Evolutionary conservation across 2,329 filamentous ascomycete genomes (phyloP).

Genomic region (Tolypocladium ophioglossoides): DNA sequence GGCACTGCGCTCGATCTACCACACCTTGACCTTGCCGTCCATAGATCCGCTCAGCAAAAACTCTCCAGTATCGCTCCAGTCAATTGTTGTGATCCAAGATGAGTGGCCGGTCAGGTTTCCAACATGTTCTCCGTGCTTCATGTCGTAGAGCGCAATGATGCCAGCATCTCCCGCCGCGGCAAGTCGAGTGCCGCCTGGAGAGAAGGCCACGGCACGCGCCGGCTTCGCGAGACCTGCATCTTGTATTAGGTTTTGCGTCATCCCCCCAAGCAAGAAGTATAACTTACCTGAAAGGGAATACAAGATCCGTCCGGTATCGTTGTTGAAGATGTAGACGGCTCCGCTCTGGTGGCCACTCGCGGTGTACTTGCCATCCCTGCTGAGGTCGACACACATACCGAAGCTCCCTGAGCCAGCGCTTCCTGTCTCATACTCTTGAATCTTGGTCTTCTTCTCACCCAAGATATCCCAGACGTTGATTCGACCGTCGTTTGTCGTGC

Average conservation of each 20-base stretch:
- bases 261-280: neutral
- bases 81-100: slow-evolving; percentile 82
- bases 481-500: slow-evolving; percentile 76
- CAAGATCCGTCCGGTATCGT: slow-evolving; percentile 71
- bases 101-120: slow-evolving; percentile 70
- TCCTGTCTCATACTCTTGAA: slow-evolving; percentile 74
- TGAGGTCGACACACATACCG: slow-evolving; percentile 77
- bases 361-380: slow-evolving; percentile 69
- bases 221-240: slow-evolving; percentile 68
- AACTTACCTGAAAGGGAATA: slow-evolving; percentile 70
- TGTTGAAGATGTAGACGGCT: slow-evolving; percentile 89
- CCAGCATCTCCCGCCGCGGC: slow-evolving; percentile 85
- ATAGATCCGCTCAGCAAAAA: slow-evolving; percentile 80
- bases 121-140: slow-evolving; percentile 84
- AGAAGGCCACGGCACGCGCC: slow-evolving; percentile 78
- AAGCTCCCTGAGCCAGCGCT: slow-evolving; percentile 69
- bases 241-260: neutral
- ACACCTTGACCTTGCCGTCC: slow-evolving; percentile 92
- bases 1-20: slow-evolving; percentile 72
- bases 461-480: slow-evolving; percentile 79
- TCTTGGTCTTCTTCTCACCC: slow-evolving; percentile 47
- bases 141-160: slow-evolving; percentile 86
- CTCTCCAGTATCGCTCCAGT: slow-evolving; percentile 91
- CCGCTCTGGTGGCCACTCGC: slow-evolving; percentile 92
- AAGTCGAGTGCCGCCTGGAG: slow-evolving; percentile 70